Evolutionary conservation across 208 protist genomes (phyloP), one percentile per base, ranked within the genome.

Genomic region (Acanthamoeba quina): DNA sequence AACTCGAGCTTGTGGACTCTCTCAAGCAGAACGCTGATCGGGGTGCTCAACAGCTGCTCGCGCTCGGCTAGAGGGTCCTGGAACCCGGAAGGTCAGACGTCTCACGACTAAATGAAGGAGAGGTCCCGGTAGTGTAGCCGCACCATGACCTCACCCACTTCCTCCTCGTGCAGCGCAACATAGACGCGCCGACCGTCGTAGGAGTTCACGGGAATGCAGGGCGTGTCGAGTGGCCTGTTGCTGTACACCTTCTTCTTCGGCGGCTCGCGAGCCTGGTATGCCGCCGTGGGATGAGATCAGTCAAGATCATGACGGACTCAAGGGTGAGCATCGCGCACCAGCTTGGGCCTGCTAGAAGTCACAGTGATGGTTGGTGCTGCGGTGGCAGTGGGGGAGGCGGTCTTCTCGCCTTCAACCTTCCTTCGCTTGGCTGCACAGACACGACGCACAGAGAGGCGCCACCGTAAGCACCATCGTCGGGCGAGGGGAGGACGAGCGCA

Each of bases 321-420:
- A 19, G 15, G 52, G 17, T 1, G 56, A 76, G 34, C n/a, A 44
- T 44, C 17, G 6, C 24, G 68, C 34, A 41, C 29, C 1, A 37
- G 41, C 44, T 52, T 80, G 72, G 31, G 5, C 13, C 37, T 19
- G 17, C 4, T 26, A 19, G 24, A 10, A 6, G 72, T 3, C 41
- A 26, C 72, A 44, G 74, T 6, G n/a, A 41, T 56, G 7, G 19
- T 21, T 15, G 49, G 78, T 4, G 78, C 11, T 62, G n/a, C n/a
- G n/a, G n/a, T n/a, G n/a, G 78, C 78, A 13, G 78, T 13, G 41
- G 13, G 1, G 52, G 78, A 60, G 47, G 78, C 78, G 78, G 49
- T 86, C 78, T 86, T 86, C 78, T 86, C 78, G 47, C 49, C 78
- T 86, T 86, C 78, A 54, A 86, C 78, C n/a, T 31, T 56, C 52